Conservation (phyloP, 257 asterid species). For the Linderniella brevidens region DNA sequence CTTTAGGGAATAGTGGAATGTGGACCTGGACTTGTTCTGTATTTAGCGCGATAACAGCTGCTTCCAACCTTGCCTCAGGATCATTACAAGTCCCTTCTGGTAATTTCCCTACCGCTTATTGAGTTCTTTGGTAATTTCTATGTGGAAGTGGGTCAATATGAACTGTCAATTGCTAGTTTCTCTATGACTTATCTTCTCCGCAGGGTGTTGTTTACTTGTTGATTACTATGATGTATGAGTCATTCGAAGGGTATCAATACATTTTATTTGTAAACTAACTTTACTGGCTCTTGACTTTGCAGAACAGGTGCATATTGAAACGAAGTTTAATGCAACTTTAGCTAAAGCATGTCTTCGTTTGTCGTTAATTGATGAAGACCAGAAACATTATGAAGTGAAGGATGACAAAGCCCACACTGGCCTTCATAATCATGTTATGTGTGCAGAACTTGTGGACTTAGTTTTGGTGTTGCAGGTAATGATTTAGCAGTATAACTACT, state of each 20-base stretch:
- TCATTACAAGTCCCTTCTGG: constrained; percentile 64
- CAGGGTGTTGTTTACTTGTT: no score
- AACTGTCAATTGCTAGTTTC: no score
- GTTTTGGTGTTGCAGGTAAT: constrained; percentile 47
- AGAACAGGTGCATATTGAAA: constrained; percentile 84
- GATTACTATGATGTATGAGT: no score
- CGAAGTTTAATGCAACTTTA: constrained; percentile 60
- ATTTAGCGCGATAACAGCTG: constrained; percentile 88
- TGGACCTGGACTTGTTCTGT: constrained; percentile 97
- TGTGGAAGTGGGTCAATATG: background rate
- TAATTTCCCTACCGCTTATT: constrained; percentile 17
- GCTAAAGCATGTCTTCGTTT: constrained; percentile 43
- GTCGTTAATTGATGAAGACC: constrained; percentile 64
- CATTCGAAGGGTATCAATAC: no score
- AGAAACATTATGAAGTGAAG: constrained; percentile 21
- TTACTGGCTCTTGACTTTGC: constrained; percentile 20
- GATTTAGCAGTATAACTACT: background rate
- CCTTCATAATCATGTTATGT: constrained; percentile 26
- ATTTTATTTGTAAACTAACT: constrained; percentile 10
- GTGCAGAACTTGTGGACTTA: constrained; percentile 39
- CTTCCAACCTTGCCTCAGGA: constrained; percentile 95
- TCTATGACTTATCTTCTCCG: no score
- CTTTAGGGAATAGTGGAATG: constrained; percentile 85
- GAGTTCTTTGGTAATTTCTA: background rate
- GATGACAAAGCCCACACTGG: constrained; percentile 22